These are phyloP conservation scores for Fraxinus greggii DNA, from an alignment of 305 asterid species.

Conservation along the genomic window DNA sequence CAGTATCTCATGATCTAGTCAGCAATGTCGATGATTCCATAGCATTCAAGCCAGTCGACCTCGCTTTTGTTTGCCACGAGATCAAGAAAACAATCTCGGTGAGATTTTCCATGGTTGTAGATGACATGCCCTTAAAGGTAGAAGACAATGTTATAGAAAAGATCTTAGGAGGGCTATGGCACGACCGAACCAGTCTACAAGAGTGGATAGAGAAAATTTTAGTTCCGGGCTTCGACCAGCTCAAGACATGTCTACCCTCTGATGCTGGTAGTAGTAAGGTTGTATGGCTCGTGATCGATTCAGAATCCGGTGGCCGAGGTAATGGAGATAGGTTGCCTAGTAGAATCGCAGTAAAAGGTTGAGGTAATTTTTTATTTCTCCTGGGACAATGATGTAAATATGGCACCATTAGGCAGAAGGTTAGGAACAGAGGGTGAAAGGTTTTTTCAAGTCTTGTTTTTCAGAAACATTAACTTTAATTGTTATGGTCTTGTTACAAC, in stretches of 20 bases:
- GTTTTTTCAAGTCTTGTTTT: conserved; percentile 6
- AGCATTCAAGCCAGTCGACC: conserved; percentile 64
- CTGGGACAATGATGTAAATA: conserved; percentile 44
- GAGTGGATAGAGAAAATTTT: conserved; percentile 69
- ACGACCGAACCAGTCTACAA: conserved; percentile 56
- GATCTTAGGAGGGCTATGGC: conserved; percentile 79
- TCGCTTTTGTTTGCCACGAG: conserved; percentile 57
- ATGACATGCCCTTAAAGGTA: conserved; percentile 56
- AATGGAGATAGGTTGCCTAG: conserved; percentile 65
- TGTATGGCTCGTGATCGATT: conserved; percentile 65
- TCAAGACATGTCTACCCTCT: conserved; percentile 40
- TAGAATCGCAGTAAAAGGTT: conserved; percentile 46
- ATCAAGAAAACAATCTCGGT: conserved; percentile 66
- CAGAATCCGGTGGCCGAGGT: conserved; percentile 36
- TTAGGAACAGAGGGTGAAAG: conserved; percentile 20
- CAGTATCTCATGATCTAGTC: conserved; percentile 71
- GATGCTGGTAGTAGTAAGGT: conserved; percentile 30
- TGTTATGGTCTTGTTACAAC: background rate
- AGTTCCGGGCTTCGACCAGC: conserved; percentile 56
- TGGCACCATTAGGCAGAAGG: conserved; percentile 17
- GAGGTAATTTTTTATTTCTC: background rate
- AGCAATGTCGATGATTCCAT: conserved; percentile 62
- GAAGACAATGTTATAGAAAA: conserved; percentile 63
- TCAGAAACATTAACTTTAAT: background rate
- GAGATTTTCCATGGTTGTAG: conserved; percentile 54